These are phyloP conservation scores for Vitellaria paradoxa DNA, from an alignment of 179 eudicot genomes.

Conservation along the genomic window DNA sequence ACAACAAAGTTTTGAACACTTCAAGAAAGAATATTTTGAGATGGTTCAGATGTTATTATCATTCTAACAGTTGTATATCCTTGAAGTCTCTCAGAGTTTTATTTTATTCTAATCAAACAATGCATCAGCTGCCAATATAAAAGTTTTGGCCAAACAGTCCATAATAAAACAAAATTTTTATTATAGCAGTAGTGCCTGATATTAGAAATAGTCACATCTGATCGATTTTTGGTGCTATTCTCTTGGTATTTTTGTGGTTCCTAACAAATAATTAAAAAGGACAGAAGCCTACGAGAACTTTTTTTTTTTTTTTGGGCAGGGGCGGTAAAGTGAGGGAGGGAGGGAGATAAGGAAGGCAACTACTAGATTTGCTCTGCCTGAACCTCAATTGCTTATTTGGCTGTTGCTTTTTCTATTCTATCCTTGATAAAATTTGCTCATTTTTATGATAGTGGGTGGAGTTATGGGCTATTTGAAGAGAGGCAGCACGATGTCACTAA, in stretches of 20 bases:
- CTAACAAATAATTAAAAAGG: not conserved
- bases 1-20: not conserved
- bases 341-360: not conserved
- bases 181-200: not conserved
- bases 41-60: not conserved
- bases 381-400: not conserved
- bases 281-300: no score
- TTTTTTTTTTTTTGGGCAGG: not conserved
- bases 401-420: not conserved
- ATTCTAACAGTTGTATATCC: not conserved
- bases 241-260: not conserved
- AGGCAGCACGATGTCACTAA: constrained; percentile 75
- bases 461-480: constrained; percentile 74
- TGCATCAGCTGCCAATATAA: not conserved
- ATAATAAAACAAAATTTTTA: not conserved
- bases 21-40: not conserved
- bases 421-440: not conserved
- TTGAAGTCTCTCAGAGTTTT: not conserved
- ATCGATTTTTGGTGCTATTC: not conserved
- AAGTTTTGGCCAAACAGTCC: not conserved
- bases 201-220: not conserved
- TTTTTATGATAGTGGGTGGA: constrained; percentile 50
- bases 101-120: not conserved
- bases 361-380: not conserved
- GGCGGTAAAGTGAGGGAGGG: no score